Conservation (phyloP, 2,329 filamentous ascomycete species). For the Sclerotinia glacialis region DNA sequence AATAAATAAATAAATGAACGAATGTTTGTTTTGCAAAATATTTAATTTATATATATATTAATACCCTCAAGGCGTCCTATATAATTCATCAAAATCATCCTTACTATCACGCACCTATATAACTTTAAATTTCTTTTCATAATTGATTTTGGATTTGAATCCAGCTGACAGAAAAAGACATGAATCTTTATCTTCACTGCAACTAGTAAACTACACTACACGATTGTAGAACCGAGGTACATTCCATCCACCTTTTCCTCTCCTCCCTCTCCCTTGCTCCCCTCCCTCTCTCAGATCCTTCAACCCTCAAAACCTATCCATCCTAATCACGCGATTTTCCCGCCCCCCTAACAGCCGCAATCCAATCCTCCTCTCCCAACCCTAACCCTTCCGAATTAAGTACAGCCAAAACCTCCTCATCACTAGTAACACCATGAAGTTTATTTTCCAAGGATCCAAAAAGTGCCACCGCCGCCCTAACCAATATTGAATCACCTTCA, state of each 20-base stretch:
- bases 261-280: background rate
- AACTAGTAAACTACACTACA: background rate
- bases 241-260: slow-evolving; percentile 6
- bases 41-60: too few species aligned
- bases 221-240: background rate
- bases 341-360: slow-evolving; percentile 31
- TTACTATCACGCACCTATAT: too few species aligned
- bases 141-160: too few species aligned
- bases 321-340: slow-evolving; percentile 28
- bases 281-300: background rate
- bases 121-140: too few species aligned
- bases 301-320: background rate
- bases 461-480: slow-evolving; percentile 68
- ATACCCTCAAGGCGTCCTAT: too few species aligned
- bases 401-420: slow-evolving; percentile 28
- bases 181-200: background rate
- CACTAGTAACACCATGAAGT: slow-evolving; percentile 44
- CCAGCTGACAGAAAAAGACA: too few species aligned
- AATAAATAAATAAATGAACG: too few species aligned
- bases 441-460: slow-evolving; percentile 52
- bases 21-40: too few species aligned
- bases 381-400: slow-evolving; percentile 26
- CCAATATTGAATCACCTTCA: slow-evolving; percentile 70
- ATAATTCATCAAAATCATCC: too few species aligned
- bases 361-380: slow-evolving; percentile 35